Percentiles rank a stretch among this genome's conserved stretches.
phyloP scores from a whole-genome alignment of 306 rosid species.

The Dryas drummondii region DNA sequence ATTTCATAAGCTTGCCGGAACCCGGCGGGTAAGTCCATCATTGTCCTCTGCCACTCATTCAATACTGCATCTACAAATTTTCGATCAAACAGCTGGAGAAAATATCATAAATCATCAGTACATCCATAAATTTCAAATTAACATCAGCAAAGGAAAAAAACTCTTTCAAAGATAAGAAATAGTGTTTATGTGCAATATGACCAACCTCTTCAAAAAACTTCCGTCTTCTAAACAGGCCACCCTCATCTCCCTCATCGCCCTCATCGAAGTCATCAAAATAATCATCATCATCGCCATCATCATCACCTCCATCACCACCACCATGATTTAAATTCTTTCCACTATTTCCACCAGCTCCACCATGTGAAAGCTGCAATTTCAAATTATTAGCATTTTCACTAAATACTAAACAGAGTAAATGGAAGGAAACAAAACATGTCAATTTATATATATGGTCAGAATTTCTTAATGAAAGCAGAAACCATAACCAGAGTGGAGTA shows the following conservation, averaged over 20 bases:
- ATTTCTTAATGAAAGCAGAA: not conserved
- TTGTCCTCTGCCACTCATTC: conserved; percentile 91
- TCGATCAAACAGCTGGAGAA: conserved; percentile 81
- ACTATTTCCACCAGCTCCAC: conserved; percentile 93
- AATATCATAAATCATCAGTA: conserved; percentile 29
- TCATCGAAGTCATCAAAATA: conserved; percentile 97
- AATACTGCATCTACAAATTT: conserved; percentile 92
- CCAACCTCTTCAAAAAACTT: conserved; percentile 86
- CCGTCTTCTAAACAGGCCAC: conserved; percentile 88
- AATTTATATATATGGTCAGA: conserved; percentile 13
- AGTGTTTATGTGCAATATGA: conserved; percentile 28
- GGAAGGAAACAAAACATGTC: not conserved
- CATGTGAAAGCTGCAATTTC: conserved; percentile 64
- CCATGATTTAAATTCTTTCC: conserved; percentile 86
- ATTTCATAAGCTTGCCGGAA: conserved; percentile 97
- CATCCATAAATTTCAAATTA: conserved; percentile 23
- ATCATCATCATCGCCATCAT: conserved; percentile 89
- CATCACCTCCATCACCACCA: conserved; percentile 99
- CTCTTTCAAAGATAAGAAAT: not conserved
- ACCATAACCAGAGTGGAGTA: not conserved
- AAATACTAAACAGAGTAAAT: not conserved
- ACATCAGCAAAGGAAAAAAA: conserved; percentile 12
- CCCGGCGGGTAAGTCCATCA: conserved; percentile 98
- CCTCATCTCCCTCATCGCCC: conserved; percentile 97
- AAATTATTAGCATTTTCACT: conserved; percentile 12